Base-by-base conservation (phyloP, 176 grass and related monocot genomes). In the Thalia dealbata region DNA sequence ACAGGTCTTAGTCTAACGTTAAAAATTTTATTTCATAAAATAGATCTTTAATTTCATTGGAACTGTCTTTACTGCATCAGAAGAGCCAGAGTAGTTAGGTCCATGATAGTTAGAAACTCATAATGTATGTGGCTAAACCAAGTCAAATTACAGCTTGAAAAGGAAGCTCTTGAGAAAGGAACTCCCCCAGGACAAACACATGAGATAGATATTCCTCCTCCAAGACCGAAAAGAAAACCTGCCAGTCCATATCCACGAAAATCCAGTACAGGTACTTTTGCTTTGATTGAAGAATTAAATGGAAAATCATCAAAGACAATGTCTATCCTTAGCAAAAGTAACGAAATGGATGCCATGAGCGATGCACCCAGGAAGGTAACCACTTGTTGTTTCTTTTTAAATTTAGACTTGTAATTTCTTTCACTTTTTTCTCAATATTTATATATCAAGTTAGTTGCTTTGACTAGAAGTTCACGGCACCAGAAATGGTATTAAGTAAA, bases 201-300 rank as follows among this genome's bases (percentile, higher is more conserved):
- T 83, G 87, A 97, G 50, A 97, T 97, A 21, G 84, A 89, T 67
- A 96, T 96, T 77, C 95, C 95, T 78, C 95, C 95, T 80, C 90
- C 95, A 74, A 77, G 95, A 56, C 95, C 95, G 29, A 97, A 97
- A 82, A 92, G 90, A 77, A 97, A 97, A 74, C 87, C 95, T 76
- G 92, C 82, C 81, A 77, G 62, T 78, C 87, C 87, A 80, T 93
- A 97, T 88, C 95, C 90, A 67, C 87, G 90, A 73, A 97, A 93
- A 80, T 66, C 61, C 55, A 52, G 80, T 71, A 74, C 80, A 51
- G 75, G 61, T 48, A 75, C 78, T 24, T 78, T 76, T 10, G 64
- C 83, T 81, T 22, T 41, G 27, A 64, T 68, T 50, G 78, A 88
- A 77, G 61, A 58, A 76, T 21, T 66, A 72, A 87, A 73, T 78